Evolutionary conservation across 202 grass and related monocot species (phyloP), one percentile per base, ranked within the genome.

Genomic region (Saccharum hybrid): DNA sequence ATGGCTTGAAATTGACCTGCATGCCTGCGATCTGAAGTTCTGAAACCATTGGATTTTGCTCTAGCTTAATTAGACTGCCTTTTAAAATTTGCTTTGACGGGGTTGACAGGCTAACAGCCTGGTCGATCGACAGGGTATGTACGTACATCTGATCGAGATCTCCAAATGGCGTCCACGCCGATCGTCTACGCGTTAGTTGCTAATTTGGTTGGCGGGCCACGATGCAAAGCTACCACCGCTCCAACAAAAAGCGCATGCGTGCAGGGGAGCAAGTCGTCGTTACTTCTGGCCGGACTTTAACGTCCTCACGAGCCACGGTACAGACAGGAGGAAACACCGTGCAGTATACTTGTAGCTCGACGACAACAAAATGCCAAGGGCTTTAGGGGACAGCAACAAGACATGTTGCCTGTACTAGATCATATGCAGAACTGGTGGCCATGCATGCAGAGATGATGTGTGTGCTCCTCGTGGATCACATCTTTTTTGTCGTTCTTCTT

Each of bases 401-500:
- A 75, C 72, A 75, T n/a, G 51, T 5, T 52, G 31, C 18, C 16
- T 12, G 30, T 34, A 4, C 71, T 11, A 46, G 68, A 71, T 15
- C 68, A 34, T 52, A 34, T 11, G 46, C 30, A 54, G 5, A 34
- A 51, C 46, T 12, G 48, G 46, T 36, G 71, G 71, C 46, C 71
- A 36, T 54, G 46, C 46, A 36, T n/a, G 71, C 28, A 54, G 22
- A 77, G 39, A 65, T 78, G 33, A 34, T 26, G 26, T 36, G 60
- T 65, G 59, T 78, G 75, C 75, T 34, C 60, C 75, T 79, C 63
- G 60, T 51, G 76, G 41, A 79, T 67, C 76, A 79, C 75, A 78
- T n/a, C 30, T 48, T 34, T 36, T 34, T 72, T 60, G 1, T 22
- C 14, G 0, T 16, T 33, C 28, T 2, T n/a, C 28, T 31, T 52